Conservation (phyloP, 2,329 filamentous ascomycete species). For the Aspergillus tubingensis region DNA sequence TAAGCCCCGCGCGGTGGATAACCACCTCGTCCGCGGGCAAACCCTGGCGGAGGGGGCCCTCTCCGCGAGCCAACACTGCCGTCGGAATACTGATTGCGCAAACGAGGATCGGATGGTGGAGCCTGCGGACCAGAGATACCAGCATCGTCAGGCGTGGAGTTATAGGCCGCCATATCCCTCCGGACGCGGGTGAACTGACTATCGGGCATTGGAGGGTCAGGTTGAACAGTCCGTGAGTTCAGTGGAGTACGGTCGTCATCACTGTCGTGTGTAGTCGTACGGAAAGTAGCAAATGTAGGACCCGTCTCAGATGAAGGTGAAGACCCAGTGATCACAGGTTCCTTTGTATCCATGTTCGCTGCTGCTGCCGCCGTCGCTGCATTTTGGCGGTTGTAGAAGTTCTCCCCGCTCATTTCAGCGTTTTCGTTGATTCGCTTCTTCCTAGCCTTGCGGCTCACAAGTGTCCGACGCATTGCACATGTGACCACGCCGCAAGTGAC, state of each 20-base stretch:
- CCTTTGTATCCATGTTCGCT: constrained; percentile 54
- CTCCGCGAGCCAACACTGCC: constrained; percentile 47
- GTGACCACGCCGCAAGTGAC: constrained; percentile 80
- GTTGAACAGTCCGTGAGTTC: constrained; percentile 36
- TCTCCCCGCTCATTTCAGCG: constrained; percentile 94
- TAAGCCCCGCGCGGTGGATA: constrained; percentile 51
- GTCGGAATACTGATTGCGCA: constrained; percentile 52
- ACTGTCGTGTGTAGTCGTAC: constrained; percentile 33
- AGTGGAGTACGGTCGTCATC: constrained; percentile 47
- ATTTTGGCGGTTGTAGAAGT: constrained; percentile 73
- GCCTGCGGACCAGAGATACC: constrained; percentile 39
- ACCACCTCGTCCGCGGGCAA: constrained; percentile 58
- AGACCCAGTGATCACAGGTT: constrained; percentile 57
- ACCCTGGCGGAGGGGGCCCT: constrained; percentile 45
- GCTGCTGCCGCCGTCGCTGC: constrained; percentile 37
- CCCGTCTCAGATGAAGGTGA: constrained; percentile 54
- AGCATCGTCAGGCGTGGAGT: constrained; percentile 39
- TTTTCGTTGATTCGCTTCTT: constrained; percentile 91
- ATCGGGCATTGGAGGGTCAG: constrained; percentile 30
- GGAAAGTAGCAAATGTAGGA: constrained; percentile 52
- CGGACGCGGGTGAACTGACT: constrained; percentile 32
- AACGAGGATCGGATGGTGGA: constrained; percentile 43
- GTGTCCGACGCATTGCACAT: constrained; percentile 89
- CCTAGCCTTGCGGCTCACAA: constrained; percentile 89
- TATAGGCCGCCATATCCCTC: constrained; percentile 34